Evolutionary conservation across 176 grass and related monocot species (phyloP).

Genomic region (Olyra latifolia): DNA sequence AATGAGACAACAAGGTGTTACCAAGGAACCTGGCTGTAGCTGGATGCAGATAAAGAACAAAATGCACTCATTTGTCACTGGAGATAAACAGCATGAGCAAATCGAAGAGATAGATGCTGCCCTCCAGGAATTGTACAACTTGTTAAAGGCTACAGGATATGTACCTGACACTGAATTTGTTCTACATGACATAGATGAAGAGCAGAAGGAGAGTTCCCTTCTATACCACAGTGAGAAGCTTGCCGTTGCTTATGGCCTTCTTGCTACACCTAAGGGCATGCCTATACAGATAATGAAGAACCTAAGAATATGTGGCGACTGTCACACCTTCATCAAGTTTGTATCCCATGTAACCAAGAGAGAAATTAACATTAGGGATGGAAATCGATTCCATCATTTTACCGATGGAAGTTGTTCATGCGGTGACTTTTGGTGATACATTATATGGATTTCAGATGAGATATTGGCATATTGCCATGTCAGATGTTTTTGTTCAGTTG

Average conservation of each 20-base stretch:
- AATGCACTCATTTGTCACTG: conserved; percentile 56
- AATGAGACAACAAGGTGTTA: conserved; percentile 57
- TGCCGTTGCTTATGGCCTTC: conserved; percentile 62
- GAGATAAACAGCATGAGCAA: conserved; percentile 57
- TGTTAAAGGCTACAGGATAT: conserved; percentile 57
- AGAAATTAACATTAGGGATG: conserved; percentile 77
- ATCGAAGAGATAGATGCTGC: conserved; percentile 52
- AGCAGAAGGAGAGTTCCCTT: conserved; percentile 62
- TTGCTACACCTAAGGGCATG: conserved; percentile 59
- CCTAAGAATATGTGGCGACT: conserved; percentile 85
- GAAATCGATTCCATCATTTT: conserved; percentile 84
- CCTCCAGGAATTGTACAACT: conserved; percentile 44
- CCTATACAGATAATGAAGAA: conserved; percentile 90
- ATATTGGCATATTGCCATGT: not conserved
- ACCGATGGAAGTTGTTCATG: conserved; percentile 79
- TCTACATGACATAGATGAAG: conserved; percentile 61
- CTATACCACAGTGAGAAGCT: conserved; percentile 64
- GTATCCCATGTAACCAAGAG: conserved; percentile 69
- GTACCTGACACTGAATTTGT: conserved; percentile 65
- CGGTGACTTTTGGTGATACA: conserved; percentile 78
- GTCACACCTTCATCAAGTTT: conserved; percentile 76
- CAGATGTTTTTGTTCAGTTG: conserved; percentile 19
- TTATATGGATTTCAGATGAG: not conserved
- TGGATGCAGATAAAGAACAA: conserved; percentile 67
- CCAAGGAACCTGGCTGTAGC: conserved; percentile 59